Evolutionary conservation across 2,329 filamentous ascomycete genomes (phyloP).

Genomic region (Ascochyta rabiei): DNA sequence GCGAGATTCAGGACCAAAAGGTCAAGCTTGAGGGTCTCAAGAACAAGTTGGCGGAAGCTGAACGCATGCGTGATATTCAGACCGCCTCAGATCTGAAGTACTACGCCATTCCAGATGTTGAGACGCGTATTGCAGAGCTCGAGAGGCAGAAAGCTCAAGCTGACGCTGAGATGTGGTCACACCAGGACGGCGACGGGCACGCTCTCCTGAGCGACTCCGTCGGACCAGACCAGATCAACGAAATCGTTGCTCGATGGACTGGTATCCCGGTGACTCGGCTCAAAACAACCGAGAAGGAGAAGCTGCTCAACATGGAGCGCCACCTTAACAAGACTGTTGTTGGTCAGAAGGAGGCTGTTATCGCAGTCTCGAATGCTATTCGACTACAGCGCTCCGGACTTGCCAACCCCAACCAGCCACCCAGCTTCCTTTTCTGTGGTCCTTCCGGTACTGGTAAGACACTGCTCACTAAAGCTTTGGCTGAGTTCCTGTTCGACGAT

Average conservation of each 20-base stretch:
- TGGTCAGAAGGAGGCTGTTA: conserved; percentile 91
- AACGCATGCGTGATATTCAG: conserved; percentile 80
- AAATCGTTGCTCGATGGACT: conserved; percentile 97
- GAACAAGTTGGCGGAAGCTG: conserved; percentile 92
- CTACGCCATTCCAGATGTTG: conserved; percentile 94
- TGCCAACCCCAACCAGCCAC: conserved; percentile 93
- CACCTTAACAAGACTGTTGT: conserved; percentile 83
- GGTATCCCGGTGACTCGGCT: conserved; percentile 95
- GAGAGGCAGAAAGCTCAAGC: conserved; percentile 80
- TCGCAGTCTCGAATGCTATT: conserved; percentile 93
- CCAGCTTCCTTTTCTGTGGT: conserved; percentile 98
- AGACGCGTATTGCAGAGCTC: conserved; percentile 77
- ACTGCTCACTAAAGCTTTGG: conserved; percentile 91
- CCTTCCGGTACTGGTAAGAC: conserved; percentile 99
- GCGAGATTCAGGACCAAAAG: conserved; percentile 92
- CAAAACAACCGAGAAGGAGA: conserved; percentile 95
- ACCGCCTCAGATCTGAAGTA: conserved; percentile 95
- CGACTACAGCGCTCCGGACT: conserved; percentile 93
- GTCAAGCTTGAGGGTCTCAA: conserved; percentile 91
- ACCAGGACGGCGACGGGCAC: conserved; percentile 62
- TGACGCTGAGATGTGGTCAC: conserved; percentile 68
- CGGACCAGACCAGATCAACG: conserved; percentile 97
- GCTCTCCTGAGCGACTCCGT: conserved; percentile 90
- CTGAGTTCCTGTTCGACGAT: conserved; percentile 98
- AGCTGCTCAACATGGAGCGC: conserved; percentile 96